Evolutionary conservation across 768 basidiomycete species (phyloP).

Genomic region (Podaxis sp.): DNA sequence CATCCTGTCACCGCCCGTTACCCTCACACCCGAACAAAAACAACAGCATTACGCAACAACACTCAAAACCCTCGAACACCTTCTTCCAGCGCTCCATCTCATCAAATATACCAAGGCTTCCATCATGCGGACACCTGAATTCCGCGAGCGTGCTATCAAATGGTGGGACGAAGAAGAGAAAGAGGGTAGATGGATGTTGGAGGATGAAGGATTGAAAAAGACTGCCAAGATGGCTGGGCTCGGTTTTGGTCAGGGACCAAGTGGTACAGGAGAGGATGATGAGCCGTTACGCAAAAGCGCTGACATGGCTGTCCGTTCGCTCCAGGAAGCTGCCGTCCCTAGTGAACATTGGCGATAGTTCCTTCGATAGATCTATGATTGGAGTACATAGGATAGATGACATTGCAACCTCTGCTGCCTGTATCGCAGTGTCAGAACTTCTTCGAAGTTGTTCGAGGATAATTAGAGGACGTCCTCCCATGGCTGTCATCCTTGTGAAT

Average conservation of each 20-base stretch:
- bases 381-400: neutral
- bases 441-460: neutral
- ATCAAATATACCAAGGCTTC: constrained; percentile 57
- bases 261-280: constrained; percentile 6
- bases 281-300: constrained; percentile 13
- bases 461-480: too few species aligned
- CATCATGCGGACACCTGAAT: constrained; percentile 48
- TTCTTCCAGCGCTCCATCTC: constrained; percentile 48
- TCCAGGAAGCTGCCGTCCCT: constrained; percentile 11
- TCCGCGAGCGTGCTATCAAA: constrained; percentile 41
- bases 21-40: constrained; percentile 20
- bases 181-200: constrained; percentile 49
- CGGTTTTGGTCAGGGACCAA: constrained; percentile 30
- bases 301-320: constrained; percentile 10
- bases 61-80: constrained; percentile 30
- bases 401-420: neutral
- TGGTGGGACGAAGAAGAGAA: constrained; percentile 60
- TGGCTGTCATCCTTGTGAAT: too few species aligned
- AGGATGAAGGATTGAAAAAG: constrained; percentile 44
- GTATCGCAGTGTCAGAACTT: neutral
- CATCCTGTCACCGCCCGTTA: constrained; percentile 27
- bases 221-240: constrained; percentile 46
- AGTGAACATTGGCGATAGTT: constrained; percentile 17
- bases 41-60: constrained; percentile 4
- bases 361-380: neutral